A percentile compares a stretch with the other conserved stretches of the same genome.
Evolutionary conservation across 345 rosid genomes (phyloP).

Genomic region (Acer campestre): DNA sequence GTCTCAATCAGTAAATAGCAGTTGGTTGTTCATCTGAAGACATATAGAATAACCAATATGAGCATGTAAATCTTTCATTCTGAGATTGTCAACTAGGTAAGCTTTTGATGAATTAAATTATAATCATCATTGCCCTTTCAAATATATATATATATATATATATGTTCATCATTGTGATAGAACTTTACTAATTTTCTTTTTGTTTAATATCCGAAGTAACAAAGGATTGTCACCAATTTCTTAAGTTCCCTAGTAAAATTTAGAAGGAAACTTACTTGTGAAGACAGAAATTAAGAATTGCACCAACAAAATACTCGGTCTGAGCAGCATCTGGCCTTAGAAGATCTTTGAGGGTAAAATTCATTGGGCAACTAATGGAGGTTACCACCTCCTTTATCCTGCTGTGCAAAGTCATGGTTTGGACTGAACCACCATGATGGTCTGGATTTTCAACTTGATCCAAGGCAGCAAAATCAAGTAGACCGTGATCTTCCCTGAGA

Average conservation of each 20-base stretch:
- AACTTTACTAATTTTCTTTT: not conserved
- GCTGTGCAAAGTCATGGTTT: conserved; percentile 43
- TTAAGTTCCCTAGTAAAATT: not conserved
- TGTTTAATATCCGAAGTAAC: not conserved
- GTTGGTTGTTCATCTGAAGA: not conserved
- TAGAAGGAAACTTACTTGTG: conserved; percentile 52
- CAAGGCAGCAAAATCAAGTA: conserved; percentile 70
- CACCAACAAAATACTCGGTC: conserved; percentile 71
- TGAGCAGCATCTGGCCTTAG: conserved; percentile 58
- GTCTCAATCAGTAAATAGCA: not conserved
- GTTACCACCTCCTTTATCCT: conserved; percentile 51
- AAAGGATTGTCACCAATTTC: not conserved
- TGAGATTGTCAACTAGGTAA: not conserved
- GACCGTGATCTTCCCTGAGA: conserved; percentile 75
- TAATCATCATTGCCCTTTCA: not conserved
- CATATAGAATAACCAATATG: not conserved
- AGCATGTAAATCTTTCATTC: not conserved
- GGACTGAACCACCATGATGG: conserved; percentile 53
- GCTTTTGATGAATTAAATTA: not conserved
- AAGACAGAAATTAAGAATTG: conserved; percentile 78
- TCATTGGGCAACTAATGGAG: conserved; percentile 52
- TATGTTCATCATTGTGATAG: not conserved
- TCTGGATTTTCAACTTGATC: conserved; percentile 95
- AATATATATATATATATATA: too few species aligned
- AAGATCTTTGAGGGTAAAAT: conserved; percentile 68